phyloP scores from a whole-genome alignment of 2,329 filamentous ascomycete species.

The Neofusicoccum parvum region DNA sequence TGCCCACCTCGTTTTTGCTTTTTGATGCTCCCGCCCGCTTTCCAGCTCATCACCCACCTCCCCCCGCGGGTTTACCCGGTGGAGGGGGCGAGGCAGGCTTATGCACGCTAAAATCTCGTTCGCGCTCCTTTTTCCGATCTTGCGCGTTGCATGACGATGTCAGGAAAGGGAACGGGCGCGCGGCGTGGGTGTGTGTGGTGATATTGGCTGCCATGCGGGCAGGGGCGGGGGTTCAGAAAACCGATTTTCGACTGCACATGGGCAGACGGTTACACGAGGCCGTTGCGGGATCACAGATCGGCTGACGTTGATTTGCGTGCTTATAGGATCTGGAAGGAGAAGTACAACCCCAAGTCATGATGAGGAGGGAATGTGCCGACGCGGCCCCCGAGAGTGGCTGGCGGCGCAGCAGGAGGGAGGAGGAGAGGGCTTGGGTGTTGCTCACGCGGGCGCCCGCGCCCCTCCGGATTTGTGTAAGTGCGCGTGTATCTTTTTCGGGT shows the following conservation, averaged over 20 bases:
- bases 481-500: too few species aligned
- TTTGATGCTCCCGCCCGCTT: neutral
- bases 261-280: neutral
- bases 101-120: neutral
- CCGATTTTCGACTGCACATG: neutral
- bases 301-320: neutral
- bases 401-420: neutral
- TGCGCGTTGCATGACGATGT: neutral
- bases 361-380: neutral
- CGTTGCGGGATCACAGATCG: neutral
- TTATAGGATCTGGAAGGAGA: conserved; percentile 97
- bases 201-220: neutral
- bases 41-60: too few species aligned
- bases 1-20: neutral
- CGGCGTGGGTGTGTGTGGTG: neutral
- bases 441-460: too few species aligned
- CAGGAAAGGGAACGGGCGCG: neutral
- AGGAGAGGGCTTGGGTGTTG: too few species aligned
- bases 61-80: too few species aligned
- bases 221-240: neutral
- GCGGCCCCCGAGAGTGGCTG: neutral
- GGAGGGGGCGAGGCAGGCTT: neutral
- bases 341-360: conserved; percentile 66
- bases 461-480: neutral
- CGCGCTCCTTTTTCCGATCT: neutral